Conservation (phyloP, 805 yeast genomes). For the Saturnispora ahearnii region DNA sequence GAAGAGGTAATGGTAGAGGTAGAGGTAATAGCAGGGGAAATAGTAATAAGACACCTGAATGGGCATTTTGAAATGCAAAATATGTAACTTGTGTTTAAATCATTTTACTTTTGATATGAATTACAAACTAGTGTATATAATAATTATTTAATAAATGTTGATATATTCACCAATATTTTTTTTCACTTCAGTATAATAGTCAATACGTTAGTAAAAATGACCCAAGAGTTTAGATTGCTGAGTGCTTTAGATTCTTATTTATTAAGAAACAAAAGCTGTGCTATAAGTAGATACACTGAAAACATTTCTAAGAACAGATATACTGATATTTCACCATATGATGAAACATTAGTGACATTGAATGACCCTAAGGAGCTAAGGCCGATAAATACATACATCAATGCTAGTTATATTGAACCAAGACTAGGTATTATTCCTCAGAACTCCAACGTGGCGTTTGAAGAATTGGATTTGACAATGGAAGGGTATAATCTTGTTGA, state of each 20-base stretch:
- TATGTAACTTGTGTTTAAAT: too few relatives aligned
- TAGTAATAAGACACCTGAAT: constrained; percentile 18
- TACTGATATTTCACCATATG: constrained; percentile 57
- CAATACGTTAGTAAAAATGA: neutral
- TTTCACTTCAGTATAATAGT: neutral
- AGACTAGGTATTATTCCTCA: constrained; percentile 4
- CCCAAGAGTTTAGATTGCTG: neutral
- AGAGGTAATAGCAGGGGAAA: constrained; percentile 11
- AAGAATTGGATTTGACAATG: neutral
- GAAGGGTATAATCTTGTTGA: neutral
- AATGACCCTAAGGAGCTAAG: neutral
- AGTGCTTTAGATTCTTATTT: neutral
- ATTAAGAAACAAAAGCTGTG: neutral
- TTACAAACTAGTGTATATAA: too few relatives aligned
- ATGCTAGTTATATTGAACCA: constrained; percentile 29
- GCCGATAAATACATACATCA: constrained; percentile 31
- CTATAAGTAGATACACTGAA: neutral
- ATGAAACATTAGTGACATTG: constrained; percentile 40
- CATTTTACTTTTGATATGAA: too few relatives aligned
- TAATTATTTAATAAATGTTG: too few relatives aligned
- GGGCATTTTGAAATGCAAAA: constrained; percentile 16
- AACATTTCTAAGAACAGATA: constrained; percentile 39
- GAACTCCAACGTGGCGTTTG: neutral
- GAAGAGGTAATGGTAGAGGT: constrained; percentile 22
- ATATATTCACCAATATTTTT: neutral